Conservation (phyloP, 2,329 filamentous ascomycete species). For the Talaromyces sp. region DNA sequence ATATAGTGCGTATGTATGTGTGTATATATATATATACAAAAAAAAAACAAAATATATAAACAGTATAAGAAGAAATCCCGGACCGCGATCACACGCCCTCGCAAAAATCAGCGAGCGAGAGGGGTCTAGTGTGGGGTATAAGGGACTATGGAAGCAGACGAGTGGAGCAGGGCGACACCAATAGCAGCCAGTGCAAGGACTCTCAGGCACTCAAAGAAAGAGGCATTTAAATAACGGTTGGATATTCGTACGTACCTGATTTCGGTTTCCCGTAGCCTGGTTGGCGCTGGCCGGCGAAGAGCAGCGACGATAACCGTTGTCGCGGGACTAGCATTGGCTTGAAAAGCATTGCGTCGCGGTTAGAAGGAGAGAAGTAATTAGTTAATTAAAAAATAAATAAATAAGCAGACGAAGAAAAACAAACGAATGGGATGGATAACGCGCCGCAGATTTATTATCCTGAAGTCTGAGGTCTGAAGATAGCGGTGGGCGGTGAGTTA, state of each 20-base stretch:
- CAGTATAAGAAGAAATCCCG: not conserved
- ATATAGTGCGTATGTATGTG: not conserved
- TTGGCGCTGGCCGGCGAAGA: not conserved
- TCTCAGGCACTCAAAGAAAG: not conserved
- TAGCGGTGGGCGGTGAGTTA: not conserved
- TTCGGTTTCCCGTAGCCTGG: not conserved
- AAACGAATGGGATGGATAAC: not conserved
- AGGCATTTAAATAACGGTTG: not conserved
- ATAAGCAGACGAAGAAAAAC: not conserved
- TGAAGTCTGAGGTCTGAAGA: not conserved
- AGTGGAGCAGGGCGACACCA: constrained; percentile 7
- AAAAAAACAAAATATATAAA: not conserved
- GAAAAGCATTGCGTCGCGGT: not conserved
- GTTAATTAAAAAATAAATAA: not conserved
- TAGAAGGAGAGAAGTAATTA: not conserved
- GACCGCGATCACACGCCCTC: not conserved
- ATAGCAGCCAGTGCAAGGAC: not conserved
- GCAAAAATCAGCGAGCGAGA: not conserved
- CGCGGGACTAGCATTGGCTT: not conserved
- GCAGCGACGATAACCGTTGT: not conserved
- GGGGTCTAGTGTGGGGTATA: constrained; percentile 10
- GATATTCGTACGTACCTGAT: not conserved
- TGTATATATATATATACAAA: not conserved
- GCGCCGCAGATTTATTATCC: not conserved
- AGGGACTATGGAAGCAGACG: not conserved